Base-by-base conservation (phyloP, 2,329 filamentous ascomycete species). In the Sclerotiophoma versabilis region DNA sequence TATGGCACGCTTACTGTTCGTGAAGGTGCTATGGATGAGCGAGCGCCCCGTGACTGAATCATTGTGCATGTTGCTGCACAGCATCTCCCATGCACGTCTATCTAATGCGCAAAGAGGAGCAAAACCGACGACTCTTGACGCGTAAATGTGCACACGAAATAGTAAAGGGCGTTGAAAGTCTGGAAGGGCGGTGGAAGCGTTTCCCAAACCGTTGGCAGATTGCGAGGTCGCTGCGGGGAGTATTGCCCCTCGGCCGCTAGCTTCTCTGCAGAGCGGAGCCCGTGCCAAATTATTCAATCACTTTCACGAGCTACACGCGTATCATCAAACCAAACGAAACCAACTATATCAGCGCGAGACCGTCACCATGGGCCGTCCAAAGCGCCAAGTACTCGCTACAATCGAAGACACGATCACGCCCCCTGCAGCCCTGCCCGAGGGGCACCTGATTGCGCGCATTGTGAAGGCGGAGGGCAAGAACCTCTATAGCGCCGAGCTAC, bases 381-480 rank as follows among this genome's bases (percentile, higher is more conserved):
- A 92, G 78, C 87, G 92, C 63, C 88, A 87, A 64, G 79, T 95
- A 49, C 84, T 89, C 52, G 91, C 91, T 17, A 91, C 91, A 14
- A 90, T 89, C 41, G 87, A 93, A 71, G 88, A 91, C 74, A 81
- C 87, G 79, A 72, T 86, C 77, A 74, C 79, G 72, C 74, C 88
- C 71, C 79, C 93, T 80, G 71, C 77, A 52, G 68, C 72, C 6
- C 76, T 88, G 17, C 54, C 77, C 5, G 65, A 76, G n/a, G 74
- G 73, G 26, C 84, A 88, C 69, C 80, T 81, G 45, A 84, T 99
- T 55, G 92, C 90, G 15, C 89, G 87, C 52, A 87, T 97, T 53
- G 78, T 90, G 69, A 90, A 91, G 74, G 89, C 89, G 36, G 89
- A 92, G 64, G 93, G 93, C 63, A 96, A 96, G 79, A 96, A 90